phyloP scores from a whole-genome alignment of 2,329 filamentous ascomycete species.

The Trichoderma sp. region DNA sequence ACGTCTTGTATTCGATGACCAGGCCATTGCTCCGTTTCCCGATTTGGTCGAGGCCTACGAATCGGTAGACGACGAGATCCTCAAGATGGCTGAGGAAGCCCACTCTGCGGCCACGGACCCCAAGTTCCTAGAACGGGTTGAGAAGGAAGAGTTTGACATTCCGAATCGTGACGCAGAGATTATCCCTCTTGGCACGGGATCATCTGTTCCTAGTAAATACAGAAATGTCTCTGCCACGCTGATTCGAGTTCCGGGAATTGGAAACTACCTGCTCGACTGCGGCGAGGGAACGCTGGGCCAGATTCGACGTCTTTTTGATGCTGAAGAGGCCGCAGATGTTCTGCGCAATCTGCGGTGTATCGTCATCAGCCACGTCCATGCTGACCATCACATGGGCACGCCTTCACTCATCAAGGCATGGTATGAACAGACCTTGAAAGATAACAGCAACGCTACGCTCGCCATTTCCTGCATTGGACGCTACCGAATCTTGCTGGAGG shows the following conservation, averaged over 20 bases:
- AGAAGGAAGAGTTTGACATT: constrained; percentile 58
- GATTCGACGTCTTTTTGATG: constrained; percentile 68
- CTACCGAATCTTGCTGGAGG: constrained; percentile 74
- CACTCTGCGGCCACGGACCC: constrained; percentile 39
- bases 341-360: constrained; percentile 76
- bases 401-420: constrained; percentile 79
- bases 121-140: constrained; percentile 48
- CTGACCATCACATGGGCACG: constrained; percentile 90
- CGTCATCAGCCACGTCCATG: constrained; percentile 94
- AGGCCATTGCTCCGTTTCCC: constrained; percentile 43
- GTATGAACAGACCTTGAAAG: constrained; percentile 53
- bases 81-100: constrained; percentile 51
- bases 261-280: constrained; percentile 87
- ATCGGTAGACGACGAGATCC: constrained; percentile 41
- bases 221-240: constrained; percentile 92
- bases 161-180: constrained; percentile 76
- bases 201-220: constrained; percentile 84
- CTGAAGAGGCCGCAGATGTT: constrained; percentile 63
- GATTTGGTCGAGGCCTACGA: constrained; percentile 46
- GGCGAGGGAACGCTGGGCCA: constrained; percentile 93
- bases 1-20: constrained; percentile 43
- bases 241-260: constrained; percentile 75
- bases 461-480: constrained; percentile 65
- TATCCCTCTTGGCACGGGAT: constrained; percentile 85
- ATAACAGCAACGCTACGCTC: constrained; percentile 45